These are phyloP conservation scores for Theobroma grandiflorum DNA, from an alignment of 441 rosid genomes.

Conservation along the genomic window DNA sequence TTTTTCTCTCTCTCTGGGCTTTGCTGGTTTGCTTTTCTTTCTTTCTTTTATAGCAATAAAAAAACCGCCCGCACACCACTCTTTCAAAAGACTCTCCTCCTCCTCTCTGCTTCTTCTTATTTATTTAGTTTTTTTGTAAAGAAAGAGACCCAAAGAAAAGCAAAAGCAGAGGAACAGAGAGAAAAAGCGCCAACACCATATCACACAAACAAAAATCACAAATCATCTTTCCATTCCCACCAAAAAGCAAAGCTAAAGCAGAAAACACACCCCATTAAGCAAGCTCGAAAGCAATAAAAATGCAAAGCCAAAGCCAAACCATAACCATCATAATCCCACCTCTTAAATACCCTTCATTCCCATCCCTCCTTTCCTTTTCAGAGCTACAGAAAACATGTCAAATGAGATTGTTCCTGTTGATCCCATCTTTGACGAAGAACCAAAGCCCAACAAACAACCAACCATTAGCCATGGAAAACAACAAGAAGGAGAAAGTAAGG, in stretches of 20 bases:
- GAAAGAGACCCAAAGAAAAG: slow-evolving; percentile 12
- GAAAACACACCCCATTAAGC: slow-evolving; percentile 40
- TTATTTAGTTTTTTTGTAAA: no score
- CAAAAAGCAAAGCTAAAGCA: slow-evolving; percentile 28
- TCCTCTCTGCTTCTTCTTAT: neutral
- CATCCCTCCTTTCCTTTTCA: slow-evolving; percentile 25
- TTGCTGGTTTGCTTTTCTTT: neutral
- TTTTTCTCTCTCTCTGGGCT: neutral
- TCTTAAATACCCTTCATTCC: slow-evolving; percentile 28
- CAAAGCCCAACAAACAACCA: slow-evolving; percentile 22
- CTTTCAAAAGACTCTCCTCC: neutral
- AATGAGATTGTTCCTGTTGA: slow-evolving; percentile 83
- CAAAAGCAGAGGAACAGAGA: slow-evolving; percentile 37
- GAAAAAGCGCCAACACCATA: slow-evolving; percentile 32
- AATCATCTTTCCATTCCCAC: slow-evolving; percentile 32
- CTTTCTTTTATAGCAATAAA: neutral
- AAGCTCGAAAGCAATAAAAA: slow-evolving; percentile 30
- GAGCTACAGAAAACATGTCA: slow-evolving; percentile 47
- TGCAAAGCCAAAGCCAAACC: slow-evolving; percentile 3
- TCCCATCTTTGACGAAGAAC: slow-evolving; percentile 40
- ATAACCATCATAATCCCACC: slow-evolving; percentile 7
- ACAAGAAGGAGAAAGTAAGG: slow-evolving; percentile 20
- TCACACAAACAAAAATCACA: slow-evolving; percentile 36
- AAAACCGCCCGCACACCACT: neutral
- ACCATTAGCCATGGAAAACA: slow-evolving; percentile 25